Conservation (phyloP, 179 eudicot genomes). For the Pouteria campechiana region DNA sequence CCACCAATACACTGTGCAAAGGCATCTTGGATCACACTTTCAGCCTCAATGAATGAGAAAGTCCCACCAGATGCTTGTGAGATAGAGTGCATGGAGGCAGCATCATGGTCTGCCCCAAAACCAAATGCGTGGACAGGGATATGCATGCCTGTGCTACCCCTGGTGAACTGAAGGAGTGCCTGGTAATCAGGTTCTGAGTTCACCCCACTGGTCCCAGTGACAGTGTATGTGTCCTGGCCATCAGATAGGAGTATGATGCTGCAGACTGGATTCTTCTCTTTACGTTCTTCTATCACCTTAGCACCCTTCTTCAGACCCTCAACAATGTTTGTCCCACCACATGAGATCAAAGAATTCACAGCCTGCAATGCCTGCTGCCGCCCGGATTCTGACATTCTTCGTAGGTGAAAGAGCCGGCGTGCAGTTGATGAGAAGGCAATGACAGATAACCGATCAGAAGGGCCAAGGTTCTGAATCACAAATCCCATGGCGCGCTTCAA, state of each 20-base stretch:
- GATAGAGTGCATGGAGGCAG: conserved; percentile 63
- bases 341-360: conserved; percentile 40
- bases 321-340: conserved; percentile 64
- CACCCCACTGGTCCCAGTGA: conserved; percentile 13
- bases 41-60: conserved; percentile 77
- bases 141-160: conserved; percentile 17
- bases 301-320: conserved; percentile 56
- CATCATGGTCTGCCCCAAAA: conserved; percentile 83
- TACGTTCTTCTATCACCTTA: conserved; percentile 45
- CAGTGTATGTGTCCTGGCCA: conserved; percentile 60
- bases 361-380: conserved; percentile 39
- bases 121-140: conserved; percentile 87
- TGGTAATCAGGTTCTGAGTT: conserved; percentile 12
- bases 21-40: conserved; percentile 67
- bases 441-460: conserved; percentile 50
- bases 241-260: conserved; percentile 55
- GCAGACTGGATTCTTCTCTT: conserved; percentile 36
- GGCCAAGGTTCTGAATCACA: conserved; percentile 50
- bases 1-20: conserved; percentile 98
- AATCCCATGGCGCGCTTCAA: conserved; percentile 66
- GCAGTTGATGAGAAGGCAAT: conserved; percentile 64
- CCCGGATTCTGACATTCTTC: conserved; percentile 41
- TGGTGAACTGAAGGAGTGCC: conserved; percentile 15
- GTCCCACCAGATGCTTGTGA: conserved; percentile 79
- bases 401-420: conserved; percentile 51